phyloP scores from a whole-genome alignment of 495 filamentous ascomycete species.

The Penicillium lividum region DNA sequence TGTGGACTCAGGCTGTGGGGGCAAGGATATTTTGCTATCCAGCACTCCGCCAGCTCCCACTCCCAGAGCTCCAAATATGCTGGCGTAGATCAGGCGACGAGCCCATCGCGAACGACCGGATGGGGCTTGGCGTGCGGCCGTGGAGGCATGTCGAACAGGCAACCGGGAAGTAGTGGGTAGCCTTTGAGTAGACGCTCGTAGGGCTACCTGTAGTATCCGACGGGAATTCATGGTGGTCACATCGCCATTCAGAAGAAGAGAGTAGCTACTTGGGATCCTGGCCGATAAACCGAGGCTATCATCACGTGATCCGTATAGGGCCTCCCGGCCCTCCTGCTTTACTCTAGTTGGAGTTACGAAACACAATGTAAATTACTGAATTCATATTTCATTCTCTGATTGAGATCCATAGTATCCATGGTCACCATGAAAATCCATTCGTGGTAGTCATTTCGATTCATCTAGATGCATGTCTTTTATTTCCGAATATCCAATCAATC shows the following conservation, averaged over 20 bases:
- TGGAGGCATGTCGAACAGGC: conserved; percentile 29
- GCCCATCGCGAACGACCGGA: conserved; percentile 29
- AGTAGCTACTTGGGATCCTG: conserved; percentile 4
- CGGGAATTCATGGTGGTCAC: conserved; percentile 37
- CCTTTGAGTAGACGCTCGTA: conserved; percentile 17
- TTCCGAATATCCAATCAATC: conserved; percentile 36
- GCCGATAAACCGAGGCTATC: conserved; percentile 11
- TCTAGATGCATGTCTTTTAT: conserved; percentile 22
- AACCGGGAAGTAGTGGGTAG: conserved; percentile 1
- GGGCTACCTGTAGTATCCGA: conserved; percentile 26
- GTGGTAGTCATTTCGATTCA: conserved; percentile 33
- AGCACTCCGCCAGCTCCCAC: conserved; percentile 26
- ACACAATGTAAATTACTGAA: not conserved
- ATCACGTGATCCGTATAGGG: conserved; percentile 18
- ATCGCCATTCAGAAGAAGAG: conserved; percentile 10
- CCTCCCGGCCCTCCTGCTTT: no score
- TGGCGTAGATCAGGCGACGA: conserved; percentile 39
- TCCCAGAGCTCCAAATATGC: conserved; percentile 40
- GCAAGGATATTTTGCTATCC: conserved; percentile 30
- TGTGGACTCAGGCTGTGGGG: conserved; percentile 33
- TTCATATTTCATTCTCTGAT: not conserved
- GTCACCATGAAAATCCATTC: conserved; percentile 18
- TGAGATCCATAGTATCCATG: conserved; percentile 4
- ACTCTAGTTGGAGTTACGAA: not conserved
- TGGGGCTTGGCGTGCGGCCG: conserved; percentile 18